These are phyloP conservation scores for Lepidium didymum DNA, from an alignment of 345 rosid genomes.

Conservation along the genomic window DNA sequence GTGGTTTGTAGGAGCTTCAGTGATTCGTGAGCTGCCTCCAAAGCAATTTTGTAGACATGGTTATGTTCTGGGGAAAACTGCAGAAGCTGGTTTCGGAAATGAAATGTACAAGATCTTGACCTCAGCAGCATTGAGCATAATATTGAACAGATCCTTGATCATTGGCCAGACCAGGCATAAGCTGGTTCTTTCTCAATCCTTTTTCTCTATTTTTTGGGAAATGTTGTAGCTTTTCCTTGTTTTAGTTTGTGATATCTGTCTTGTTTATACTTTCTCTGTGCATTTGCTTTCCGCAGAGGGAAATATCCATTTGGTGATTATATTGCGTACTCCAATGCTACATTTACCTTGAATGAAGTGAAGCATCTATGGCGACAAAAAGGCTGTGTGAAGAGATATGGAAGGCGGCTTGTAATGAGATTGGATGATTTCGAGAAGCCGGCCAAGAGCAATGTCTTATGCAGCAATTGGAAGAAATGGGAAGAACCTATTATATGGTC, in stretches of 20 bases:
- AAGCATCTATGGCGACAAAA: slow-evolving; percentile 88
- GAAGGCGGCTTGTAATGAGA: slow-evolving; percentile 71
- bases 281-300: slow-evolving; percentile 43
- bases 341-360: slow-evolving; percentile 74
- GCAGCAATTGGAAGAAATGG: slow-evolving; percentile 95
- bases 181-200: slow-evolving; percentile 97
- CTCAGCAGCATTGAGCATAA: slow-evolving; percentile 79
- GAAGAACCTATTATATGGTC: slow-evolving; percentile 84
- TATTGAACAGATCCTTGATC: slow-evolving; percentile 92
- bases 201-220: slow-evolving; percentile 29
- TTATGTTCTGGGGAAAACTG: slow-evolving; percentile 83
- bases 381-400: slow-evolving; percentile 52
- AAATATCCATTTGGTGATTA: slow-evolving; percentile 92
- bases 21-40: slow-evolving; percentile 61
- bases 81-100: slow-evolving; percentile 97
- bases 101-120: slow-evolving; percentile 96
- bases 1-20: slow-evolving; percentile 54
- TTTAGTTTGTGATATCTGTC: neutral
- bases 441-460: slow-evolving; percentile 58
- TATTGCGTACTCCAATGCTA: slow-evolving; percentile 62
- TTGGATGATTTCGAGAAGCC: slow-evolving; percentile 94
- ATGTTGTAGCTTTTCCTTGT: neutral
- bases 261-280: slow-evolving; percentile 23
- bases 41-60: slow-evolving; percentile 78
- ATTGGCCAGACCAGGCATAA: slow-evolving; percentile 99